Evolutionary conservation across 176 grass and related monocot genomes (phyloP), one percentile per base, ranked within the genome.

Genomic region (Metroxylon sagu): DNA sequence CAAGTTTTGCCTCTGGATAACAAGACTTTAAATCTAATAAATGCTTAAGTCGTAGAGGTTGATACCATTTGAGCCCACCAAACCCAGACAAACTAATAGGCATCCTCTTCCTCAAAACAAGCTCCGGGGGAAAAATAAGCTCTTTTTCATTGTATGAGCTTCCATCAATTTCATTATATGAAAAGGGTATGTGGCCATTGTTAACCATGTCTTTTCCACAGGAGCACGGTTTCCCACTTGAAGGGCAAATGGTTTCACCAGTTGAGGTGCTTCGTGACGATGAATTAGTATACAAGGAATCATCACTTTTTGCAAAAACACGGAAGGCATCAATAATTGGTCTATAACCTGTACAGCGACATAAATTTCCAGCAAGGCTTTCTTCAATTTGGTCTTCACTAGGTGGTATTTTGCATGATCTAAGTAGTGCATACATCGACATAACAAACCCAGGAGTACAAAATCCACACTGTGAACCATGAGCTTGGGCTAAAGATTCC

Each of bases 381-480:
- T 96, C 92, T 85, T 96, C 92, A 59, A 96, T 96, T 72, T 96
- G 77, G 17, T 82, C 83, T 90, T 88, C 83, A 50, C 65, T 87
- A 48, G 92, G 92, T 48, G 80, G 69, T 48, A 80, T 60, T 71
- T 82, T 82, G 55, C 63, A 77, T 28, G 92, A 96, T 96, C 92
- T 90, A 65, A 96, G 68, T 53, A 96, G 74, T 55, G 87, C 71
- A 77, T 96, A 96, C 83, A 96, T 96, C 6, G 92, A 96, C 92
- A 96, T 90, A 52, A 96, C 70, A 75, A 96, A 96, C 57, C 92
- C 92, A 79, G 92, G 92, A 48, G 92, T 96, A 72, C 92, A 96
- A 85, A 96, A 96, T 43, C 92, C 92, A 82, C 92, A 96, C 66
- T 96, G 92, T 56, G 92, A 96, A 79, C 92, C 92, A 77, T 96